Conservation (phyloP, 2,329 filamentous ascomycete genomes). For the Balansia obtecta region DNA sequence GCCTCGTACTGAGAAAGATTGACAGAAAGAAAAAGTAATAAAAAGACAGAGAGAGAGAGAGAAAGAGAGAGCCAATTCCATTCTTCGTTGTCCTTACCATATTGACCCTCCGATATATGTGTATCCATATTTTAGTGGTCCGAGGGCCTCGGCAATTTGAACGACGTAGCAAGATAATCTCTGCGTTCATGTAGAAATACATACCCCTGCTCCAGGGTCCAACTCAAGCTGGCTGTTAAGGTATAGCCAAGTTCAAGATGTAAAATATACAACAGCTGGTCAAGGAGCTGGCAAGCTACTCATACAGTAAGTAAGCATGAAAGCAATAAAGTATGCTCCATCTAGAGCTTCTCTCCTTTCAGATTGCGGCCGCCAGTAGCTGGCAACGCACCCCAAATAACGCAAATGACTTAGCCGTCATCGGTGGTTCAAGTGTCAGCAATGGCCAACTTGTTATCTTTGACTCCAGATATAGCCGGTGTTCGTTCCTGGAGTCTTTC, state of each 20-base stretch:
- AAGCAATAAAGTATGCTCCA: conserved; percentile 19
- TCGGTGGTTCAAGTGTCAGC: background rate
- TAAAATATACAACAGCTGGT: conserved; percentile 11
- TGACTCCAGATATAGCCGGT: conserved; percentile 14
- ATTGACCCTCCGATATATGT: conserved; percentile 4
- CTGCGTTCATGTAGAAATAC: conserved; percentile 2
- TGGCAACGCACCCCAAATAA: background rate
- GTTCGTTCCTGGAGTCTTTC: conserved; percentile 34
- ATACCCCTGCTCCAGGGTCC: background rate
- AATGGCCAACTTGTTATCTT: conserved; percentile 4
- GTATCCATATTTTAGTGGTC: background rate
- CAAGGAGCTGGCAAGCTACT: conserved; percentile 11
- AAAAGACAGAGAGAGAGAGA: conserved; percentile 2
- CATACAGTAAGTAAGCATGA: conserved; percentile 22
- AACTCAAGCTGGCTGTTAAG: conserved; percentile 7
- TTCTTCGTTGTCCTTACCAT: background rate
- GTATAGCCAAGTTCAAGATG: conserved; percentile 12
- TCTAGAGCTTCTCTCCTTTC: conserved; percentile 12
- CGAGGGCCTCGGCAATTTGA: background rate
- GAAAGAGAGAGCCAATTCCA: background rate
- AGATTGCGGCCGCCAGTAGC: conserved; percentile 1
- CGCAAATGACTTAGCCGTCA: background rate
- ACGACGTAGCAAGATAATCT: background rate
- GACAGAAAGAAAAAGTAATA: conserved; percentile 1
- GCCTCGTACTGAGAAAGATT: conserved; percentile 1